A percentile compares a stretch with the other conserved stretches of the same genome.
Evolutionary conservation across 2,329 filamentous ascomycete genomes (phyloP).

Genomic region (Aspergillus clavatus): DNA sequence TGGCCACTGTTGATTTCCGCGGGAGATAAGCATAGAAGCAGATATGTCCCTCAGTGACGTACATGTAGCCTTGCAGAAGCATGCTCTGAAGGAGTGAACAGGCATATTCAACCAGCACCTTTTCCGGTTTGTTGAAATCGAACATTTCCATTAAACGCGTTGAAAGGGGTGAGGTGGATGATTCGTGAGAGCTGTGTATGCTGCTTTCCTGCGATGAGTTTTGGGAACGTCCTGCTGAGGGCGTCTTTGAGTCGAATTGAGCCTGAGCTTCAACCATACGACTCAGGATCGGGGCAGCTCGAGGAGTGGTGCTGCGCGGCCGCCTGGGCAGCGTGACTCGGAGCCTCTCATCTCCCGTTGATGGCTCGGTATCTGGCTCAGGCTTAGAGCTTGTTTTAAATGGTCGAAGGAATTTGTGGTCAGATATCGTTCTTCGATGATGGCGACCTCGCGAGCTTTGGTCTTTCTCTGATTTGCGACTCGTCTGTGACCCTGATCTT

Average conservation of each 20-base stretch:
- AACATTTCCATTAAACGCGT: conserved; percentile 78
- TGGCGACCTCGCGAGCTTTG: conserved; percentile 34
- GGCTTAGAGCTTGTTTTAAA: conserved; percentile 50
- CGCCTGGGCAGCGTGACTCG: conserved; percentile 18
- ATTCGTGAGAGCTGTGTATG: conserved; percentile 48
- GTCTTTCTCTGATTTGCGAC: conserved; percentile 5
- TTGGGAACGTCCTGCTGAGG: conserved; percentile 16
- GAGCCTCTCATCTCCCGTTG: conserved; percentile 13
- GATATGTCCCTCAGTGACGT: conserved; percentile 86
- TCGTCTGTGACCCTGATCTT: neutral
- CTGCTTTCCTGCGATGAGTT: conserved; percentile 32
- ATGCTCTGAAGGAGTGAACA: conserved; percentile 92
- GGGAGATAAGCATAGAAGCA: conserved; percentile 98
- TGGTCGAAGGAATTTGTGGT: conserved; percentile 56
- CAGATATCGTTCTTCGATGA: conserved; percentile 59
- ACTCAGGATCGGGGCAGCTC: conserved; percentile 67
- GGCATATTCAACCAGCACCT: conserved; percentile 84
- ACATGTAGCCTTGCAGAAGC: conserved; percentile 89
- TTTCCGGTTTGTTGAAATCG: conserved; percentile 72
- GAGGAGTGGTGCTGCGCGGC: conserved; percentile 37
- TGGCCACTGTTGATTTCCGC: conserved; percentile 73
- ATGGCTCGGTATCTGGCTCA: conserved; percentile 18
- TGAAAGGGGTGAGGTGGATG: conserved; percentile 56
- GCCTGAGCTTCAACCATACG: conserved; percentile 70
- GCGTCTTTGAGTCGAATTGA: conserved; percentile 44